These are phyloP conservation scores for Pelargonium australe DNA, from an alignment of 441 rosid species.

Conservation along the genomic window DNA sequence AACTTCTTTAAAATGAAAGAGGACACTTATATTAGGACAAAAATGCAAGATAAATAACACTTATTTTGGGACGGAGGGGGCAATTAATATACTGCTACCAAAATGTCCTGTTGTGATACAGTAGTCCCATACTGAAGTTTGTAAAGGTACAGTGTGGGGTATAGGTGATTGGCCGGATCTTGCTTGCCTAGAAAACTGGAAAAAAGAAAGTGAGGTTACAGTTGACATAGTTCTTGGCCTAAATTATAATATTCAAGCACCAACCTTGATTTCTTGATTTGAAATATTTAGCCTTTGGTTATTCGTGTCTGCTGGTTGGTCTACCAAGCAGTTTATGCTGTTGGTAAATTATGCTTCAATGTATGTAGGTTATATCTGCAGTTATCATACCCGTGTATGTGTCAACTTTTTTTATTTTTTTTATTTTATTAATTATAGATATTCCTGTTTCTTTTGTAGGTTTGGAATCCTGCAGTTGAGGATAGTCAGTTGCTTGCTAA, in stretches of 20 bases:
- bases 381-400: background rate
- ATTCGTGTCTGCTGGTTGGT: background rate
- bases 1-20: too few species aligned
- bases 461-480: conserved; percentile 42
- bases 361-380: background rate
- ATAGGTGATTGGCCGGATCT: background rate
- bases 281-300: background rate
- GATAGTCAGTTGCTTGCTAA: conserved; percentile 35
- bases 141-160: background rate
- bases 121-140: background rate
- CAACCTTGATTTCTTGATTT: background rate
- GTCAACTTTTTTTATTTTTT: background rate
- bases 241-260: background rate
- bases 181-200: conserved; percentile 3
- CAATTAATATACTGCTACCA: background rate
- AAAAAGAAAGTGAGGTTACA: background rate
- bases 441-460: conserved; percentile 36
- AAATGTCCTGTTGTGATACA: background rate
- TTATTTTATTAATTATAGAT: background rate
- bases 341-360: background rate
- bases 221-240: background rate
- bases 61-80: too few species aligned
- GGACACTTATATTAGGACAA: too few species aligned
- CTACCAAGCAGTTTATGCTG: background rate
- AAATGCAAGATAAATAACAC: too few species aligned